Percentiles rank a stretch among this genome's conserved stretches.
phyloP scores from a whole-genome alignment of 129 eudicot genomes.

The Calendula officinalis region DNA sequence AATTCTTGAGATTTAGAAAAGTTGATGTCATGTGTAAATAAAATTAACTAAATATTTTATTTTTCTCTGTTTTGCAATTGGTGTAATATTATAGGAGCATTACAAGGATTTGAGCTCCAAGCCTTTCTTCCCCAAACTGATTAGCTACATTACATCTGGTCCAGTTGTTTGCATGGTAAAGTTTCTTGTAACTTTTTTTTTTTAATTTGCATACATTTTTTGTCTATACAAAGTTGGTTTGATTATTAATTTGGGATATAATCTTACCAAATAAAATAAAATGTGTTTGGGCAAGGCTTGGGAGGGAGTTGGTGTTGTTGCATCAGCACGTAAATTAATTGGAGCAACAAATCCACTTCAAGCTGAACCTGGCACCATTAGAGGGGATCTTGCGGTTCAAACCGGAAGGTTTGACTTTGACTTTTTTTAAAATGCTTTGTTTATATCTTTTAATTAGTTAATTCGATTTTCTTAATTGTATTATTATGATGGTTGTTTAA shows the following conservation, averaged over 20 bases:
- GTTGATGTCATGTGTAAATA: not conserved
- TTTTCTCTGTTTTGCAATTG: constrained; percentile 19
- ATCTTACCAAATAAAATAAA: too few species aligned
- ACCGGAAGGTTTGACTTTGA: constrained; percentile 72
- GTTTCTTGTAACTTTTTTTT: constrained; percentile 13
- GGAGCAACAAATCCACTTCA: constrained; percentile 96
- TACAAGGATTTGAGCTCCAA: constrained; percentile 87
- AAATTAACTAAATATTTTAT: not conserved
- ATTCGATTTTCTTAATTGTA: not conserved
- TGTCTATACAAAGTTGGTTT: not conserved
- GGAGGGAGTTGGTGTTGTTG: constrained; percentile 97
- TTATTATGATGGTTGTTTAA: constrained; percentile 9
- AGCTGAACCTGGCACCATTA: constrained; percentile 97
- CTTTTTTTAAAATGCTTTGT: not conserved
- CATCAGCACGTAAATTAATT: constrained; percentile 90
- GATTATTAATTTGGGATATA: constrained; percentile 5
- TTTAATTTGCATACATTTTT: not conserved
- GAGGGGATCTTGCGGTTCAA: constrained; percentile 98
- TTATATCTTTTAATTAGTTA: not conserved
- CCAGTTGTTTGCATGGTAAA: constrained; percentile 98
- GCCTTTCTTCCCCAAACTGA: constrained; percentile 86
- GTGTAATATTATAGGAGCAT: constrained; percentile 58
- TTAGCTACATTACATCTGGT: constrained; percentile 84
- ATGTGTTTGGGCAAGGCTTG: constrained; percentile 59
- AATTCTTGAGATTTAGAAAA: too few species aligned